Conservation (phyloP, 75 land plant genomes). For the Sequoia sempervirens region DNA sequence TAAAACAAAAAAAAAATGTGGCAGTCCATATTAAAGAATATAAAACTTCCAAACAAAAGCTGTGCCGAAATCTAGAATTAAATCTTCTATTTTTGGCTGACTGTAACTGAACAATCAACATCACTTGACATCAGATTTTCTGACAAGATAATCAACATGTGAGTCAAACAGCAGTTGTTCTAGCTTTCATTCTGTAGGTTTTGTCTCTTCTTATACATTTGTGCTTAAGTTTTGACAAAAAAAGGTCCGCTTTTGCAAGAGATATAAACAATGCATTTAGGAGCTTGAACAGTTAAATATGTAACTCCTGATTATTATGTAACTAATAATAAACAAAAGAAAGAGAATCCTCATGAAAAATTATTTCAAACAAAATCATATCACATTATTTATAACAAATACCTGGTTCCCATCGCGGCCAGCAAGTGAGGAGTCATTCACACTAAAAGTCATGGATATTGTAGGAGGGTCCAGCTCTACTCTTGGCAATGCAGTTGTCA, state of each 20-base stretch:
- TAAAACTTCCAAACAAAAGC: no score
- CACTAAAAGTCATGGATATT: slow-evolving; percentile 98
- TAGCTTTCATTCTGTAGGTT: not conserved
- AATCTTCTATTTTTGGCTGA: no score
- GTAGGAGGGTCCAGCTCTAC: slow-evolving; percentile 96
- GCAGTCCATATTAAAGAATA: no score
- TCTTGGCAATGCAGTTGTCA: slow-evolving; percentile 71
- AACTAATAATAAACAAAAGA: not conserved
- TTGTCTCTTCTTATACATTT: not conserved
- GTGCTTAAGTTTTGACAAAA: not conserved
- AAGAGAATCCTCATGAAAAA: not conserved
- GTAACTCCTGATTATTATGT: not conserved
- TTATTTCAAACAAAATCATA: not conserved
- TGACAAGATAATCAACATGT: not conserved
- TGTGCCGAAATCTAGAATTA: no score
- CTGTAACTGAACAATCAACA: no score
- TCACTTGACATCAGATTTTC: no score
- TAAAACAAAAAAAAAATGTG: no score
- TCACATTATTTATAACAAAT: slow-evolving; percentile 8
- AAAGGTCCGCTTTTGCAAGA: not conserved
- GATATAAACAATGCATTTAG: not conserved
- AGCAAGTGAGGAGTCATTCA: slow-evolving; percentile 94
- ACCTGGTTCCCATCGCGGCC: slow-evolving; percentile 97
- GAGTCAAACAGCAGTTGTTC: not conserved
- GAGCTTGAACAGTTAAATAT: not conserved